These are phyloP conservation scores for Ceriops zippeliana DNA, from an alignment of 345 rosid species.

Conservation along the genomic window DNA sequence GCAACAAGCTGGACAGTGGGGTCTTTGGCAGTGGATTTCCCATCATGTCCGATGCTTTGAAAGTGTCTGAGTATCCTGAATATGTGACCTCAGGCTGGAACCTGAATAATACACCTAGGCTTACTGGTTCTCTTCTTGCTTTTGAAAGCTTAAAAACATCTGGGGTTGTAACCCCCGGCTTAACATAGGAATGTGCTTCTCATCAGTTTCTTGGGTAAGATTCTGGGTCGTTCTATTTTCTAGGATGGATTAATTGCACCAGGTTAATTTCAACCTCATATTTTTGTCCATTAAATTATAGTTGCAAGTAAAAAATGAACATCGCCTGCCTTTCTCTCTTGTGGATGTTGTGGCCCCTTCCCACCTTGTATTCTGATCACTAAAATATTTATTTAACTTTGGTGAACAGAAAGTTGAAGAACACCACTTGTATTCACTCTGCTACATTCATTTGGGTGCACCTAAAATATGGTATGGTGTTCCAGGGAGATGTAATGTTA, in stretches of 20 bases:
- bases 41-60: slow-evolving; percentile 17
- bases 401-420: slow-evolving; percentile 59
- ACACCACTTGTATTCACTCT: slow-evolving; percentile 56
- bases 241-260: background rate
- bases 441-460: slow-evolving; percentile 63
- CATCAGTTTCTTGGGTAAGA: slow-evolving; percentile 69
- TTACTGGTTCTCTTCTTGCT: slow-evolving; percentile 64
- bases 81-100: slow-evolving; percentile 64
- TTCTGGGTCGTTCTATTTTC: background rate
- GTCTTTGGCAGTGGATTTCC: slow-evolving; percentile 77
- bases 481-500: slow-evolving; percentile 40
- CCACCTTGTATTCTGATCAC: slow-evolving; percentile 2
- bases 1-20: slow-evolving; percentile 40
- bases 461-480: slow-evolving; percentile 64
- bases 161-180: slow-evolving; percentile 44
- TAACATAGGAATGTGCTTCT: slow-evolving; percentile 65
- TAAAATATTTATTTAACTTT: slow-evolving; percentile 22
- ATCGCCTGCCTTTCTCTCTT: background rate
- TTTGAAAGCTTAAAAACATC: slow-evolving; percentile 44
- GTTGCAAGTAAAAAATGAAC: background rate
- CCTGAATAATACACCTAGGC: slow-evolving; percentile 55
- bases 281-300: background rate
- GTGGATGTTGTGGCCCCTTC: slow-evolving; percentile 9
- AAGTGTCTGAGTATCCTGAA: slow-evolving; percentile 22
- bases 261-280: background rate